phyloP scores from a whole-genome alignment of 2,329 filamentous ascomycete genomes.

The Golovinomyces cichoracearum region DNA sequence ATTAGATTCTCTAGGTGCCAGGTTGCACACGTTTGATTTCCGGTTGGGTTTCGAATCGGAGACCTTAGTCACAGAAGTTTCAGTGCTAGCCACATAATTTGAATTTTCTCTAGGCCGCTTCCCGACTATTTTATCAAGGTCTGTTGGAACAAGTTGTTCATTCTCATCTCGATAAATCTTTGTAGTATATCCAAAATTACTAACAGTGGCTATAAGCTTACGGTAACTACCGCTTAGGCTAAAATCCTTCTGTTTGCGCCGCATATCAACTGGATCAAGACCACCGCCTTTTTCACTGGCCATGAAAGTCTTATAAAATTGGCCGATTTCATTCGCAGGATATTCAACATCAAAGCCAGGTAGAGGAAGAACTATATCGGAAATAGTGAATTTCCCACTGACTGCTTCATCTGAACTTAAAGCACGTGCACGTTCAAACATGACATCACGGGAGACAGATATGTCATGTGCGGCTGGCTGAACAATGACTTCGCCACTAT shows the following conservation, averaged over 20 bases:
- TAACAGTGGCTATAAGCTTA: conserved; percentile 49
- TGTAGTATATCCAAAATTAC: conserved; percentile 29
- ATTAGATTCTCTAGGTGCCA: neutral
- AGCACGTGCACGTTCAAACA: conserved; percentile 42
- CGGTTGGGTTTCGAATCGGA: neutral
- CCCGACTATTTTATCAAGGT: conserved; percentile 31
- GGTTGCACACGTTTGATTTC: neutral
- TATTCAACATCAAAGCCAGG: conserved; percentile 80
- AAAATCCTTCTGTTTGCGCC: conserved; percentile 59
- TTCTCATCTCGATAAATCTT: conserved; percentile 41
- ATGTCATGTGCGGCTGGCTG: conserved; percentile 31
- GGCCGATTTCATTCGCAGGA: conserved; percentile 57
- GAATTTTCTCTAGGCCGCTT: neutral
- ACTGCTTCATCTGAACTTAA: conserved; percentile 54
- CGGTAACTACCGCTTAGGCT: conserved; percentile 74
- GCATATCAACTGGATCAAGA: conserved; percentile 68
- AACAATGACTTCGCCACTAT: conserved; percentile 20
- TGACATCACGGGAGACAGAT: conserved; percentile 25
- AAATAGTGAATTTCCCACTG: conserved; percentile 53
- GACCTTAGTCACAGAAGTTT: neutral
- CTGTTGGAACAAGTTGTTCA: conserved; percentile 73
- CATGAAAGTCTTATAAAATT: conserved; percentile 76
- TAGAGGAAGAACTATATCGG: conserved; percentile 74
- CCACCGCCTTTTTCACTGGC: conserved; percentile 45
- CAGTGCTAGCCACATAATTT: neutral